Evolutionary conservation across 371 early-diverging fungal genomes (phyloP).

Genomic region (Apophysomyces ossiformis): DNA sequence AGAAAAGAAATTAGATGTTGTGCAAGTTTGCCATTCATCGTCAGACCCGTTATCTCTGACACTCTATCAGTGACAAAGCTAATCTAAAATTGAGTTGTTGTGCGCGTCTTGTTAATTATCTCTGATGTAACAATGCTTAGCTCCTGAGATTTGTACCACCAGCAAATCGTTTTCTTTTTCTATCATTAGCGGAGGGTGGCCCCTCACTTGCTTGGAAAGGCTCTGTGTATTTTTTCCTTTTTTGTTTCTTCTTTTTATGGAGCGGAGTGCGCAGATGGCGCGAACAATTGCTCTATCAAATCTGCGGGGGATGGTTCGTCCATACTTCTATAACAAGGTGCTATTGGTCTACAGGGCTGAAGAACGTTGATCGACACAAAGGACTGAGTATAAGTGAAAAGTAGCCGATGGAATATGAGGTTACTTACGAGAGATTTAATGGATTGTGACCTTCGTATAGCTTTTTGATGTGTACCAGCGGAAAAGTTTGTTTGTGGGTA

Average conservation of each 20-base stretch:
- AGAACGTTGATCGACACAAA: neutral
- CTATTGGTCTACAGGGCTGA: conserved; percentile 31
- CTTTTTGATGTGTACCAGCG: neutral
- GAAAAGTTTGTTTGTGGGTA: conserved; percentile 1
- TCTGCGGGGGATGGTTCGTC: conserved; percentile 44
- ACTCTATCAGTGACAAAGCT: too few relatives aligned
- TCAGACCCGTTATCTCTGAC: too few relatives aligned
- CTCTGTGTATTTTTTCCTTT: too few relatives aligned
- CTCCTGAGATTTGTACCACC: too few relatives aligned
- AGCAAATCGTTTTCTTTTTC: too few relatives aligned
- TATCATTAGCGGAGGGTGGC: too few relatives aligned
- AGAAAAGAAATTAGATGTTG: too few relatives aligned
- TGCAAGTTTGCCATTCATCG: too few relatives aligned
- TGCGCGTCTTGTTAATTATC: too few relatives aligned
- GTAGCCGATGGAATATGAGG: neutral
- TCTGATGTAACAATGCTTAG: too few relatives aligned
- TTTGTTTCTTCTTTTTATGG: neutral
- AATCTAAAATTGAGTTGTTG: too few relatives aligned
- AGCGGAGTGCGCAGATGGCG: conserved; percentile 6
- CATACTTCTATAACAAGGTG: conserved; percentile 17
- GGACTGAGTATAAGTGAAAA: neutral
- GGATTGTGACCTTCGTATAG: conserved; percentile 30
- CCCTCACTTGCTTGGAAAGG: too few relatives aligned
- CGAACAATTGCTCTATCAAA: conserved; percentile 42
- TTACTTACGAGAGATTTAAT: conserved; percentile 36